Evolutionary conservation across 495 filamentous ascomycete species (phyloP).

Genomic region (Hyaloscypha variabilis): DNA sequence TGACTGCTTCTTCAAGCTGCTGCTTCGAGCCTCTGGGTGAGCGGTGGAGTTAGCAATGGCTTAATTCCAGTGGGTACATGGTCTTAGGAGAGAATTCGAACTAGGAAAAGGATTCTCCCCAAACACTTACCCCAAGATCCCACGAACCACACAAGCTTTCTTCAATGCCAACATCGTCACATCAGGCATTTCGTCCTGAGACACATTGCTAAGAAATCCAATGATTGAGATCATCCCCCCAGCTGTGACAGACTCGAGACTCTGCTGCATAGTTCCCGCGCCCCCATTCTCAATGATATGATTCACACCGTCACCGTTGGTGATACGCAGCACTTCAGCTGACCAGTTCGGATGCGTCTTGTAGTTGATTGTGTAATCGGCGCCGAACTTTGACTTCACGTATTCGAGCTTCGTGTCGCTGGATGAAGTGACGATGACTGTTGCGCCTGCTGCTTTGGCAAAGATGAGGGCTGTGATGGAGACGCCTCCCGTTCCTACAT

Average conservation of each 20-base stretch:
- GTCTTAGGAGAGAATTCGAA: too few relatives aligned
- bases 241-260: slow-evolving; percentile 59
- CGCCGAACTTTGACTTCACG: slow-evolving; percentile 66
- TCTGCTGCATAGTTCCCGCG: slow-evolving; percentile 59
- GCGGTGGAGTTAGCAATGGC: too few relatives aligned
- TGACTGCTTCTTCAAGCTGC: slow-evolving; percentile 61
- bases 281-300: slow-evolving; percentile 72
- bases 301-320: slow-evolving; percentile 62
- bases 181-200: slow-evolving; percentile 44
- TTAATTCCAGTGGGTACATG: too few relatives aligned
- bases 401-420: slow-evolving; percentile 62
- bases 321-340: slow-evolving; percentile 65
- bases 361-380: slow-evolving; percentile 75
- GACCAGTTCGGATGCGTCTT: slow-evolving; percentile 69
- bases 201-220: slow-evolving; percentile 53
- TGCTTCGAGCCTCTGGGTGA: slow-evolving; percentile 61
- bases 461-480: slow-evolving; percentile 77
- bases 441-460: slow-evolving; percentile 77
- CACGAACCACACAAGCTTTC: slow-evolving; percentile 58
- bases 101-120: too few relatives aligned
- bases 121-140: too few relatives aligned
- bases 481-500: slow-evolving; percentile 66
- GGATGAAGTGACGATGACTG: slow-evolving; percentile 59
- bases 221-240: slow-evolving; percentile 70
- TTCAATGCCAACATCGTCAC: slow-evolving; percentile 50